Evolutionary conservation across 257 asterid species (phyloP), one percentile per base, ranked within the genome.

Genomic region (Ehretia macrophylla): DNA sequence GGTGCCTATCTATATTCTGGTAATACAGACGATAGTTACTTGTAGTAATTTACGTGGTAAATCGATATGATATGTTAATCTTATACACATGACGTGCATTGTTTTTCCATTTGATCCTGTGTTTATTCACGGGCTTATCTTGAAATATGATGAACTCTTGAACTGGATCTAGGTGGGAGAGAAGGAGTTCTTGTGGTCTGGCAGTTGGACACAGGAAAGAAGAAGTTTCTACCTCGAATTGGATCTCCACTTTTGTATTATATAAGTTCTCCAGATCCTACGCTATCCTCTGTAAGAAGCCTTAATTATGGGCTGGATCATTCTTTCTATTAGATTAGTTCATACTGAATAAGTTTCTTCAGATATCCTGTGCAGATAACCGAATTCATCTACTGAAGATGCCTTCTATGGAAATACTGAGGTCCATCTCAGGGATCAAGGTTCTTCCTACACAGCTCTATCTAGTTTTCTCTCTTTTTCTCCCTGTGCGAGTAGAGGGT

Each of bases 151-250:
- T 55, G 37, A 23, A 27, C 42, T 54, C 38, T 68, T 66, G 53
- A 35, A 55, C 56, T 62, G 32, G 35, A 63, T 69, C 49, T 73
- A 89, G 99, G 99, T 74, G 99, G 99, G 61, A 79, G 62, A 70
- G 99, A 93, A 79, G 99, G 99, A 39, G 99, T 89, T 73, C 79
- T 93, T 57, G 99, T 93, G 68, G 89, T 83, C 56, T 89, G 99
- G 97, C 99, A 89, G 85, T 68, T 93, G 56, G 99, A 86, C 63
- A 85, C 96, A 11, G 97, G 97, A 68, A 93, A 83, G 79, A 87
- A 86, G 64, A 89, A 74, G 53, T 89, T 86, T 58, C 82, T 82
- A 62, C 97, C 99, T 1, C 82, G 99, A 58, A 83, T 93, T 57
- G 99, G 97, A 63, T 81, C 96, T 18, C 94, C 94, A 12, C 86